These are phyloP conservation scores for Umbelopsis ramanniana DNA, from an alignment of 192 early-diverging fungal species.

Conservation along the genomic window DNA sequence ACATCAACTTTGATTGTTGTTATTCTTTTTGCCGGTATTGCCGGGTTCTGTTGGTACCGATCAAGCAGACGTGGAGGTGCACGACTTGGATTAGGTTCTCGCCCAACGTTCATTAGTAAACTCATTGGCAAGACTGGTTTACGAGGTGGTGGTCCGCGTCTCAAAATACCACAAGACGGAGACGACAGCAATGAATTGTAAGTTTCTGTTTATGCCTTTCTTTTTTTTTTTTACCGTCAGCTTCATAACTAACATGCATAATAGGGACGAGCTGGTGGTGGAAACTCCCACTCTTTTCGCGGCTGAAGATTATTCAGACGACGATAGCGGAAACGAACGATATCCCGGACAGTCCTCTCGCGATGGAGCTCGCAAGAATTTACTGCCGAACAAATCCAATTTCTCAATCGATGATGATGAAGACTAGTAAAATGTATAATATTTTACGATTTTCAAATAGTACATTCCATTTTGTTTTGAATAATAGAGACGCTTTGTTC, in stretches of 20 bases:
- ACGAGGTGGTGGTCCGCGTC: neutral
- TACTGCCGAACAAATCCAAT: neutral
- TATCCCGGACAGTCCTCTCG: neutral
- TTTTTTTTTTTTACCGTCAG: neutral
- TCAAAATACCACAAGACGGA: conserved; percentile 19
- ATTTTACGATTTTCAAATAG: too few relatives aligned
- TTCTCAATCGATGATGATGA: conserved; percentile 13
- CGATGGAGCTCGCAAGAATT: neutral
- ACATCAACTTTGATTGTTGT: conserved; percentile 27
- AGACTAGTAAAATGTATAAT: neutral
- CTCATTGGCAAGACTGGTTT: conserved; percentile 8
- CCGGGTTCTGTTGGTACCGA: conserved; percentile 33
- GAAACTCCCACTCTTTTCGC: conserved; percentile 38
- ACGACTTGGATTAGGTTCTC: neutral
- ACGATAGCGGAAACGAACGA: conserved; percentile 18
- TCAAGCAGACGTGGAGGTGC: neutral
- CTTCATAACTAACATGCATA: neutral
- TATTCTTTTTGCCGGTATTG: conserved; percentile 22
- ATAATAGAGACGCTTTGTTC: neutral
- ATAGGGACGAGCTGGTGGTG: conserved; percentile 54
- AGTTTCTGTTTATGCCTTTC: conserved; percentile 16
- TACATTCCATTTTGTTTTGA: neutral
- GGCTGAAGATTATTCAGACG: conserved; percentile 27
- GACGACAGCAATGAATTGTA: conserved; percentile 40
- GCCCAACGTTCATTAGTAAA: neutral